phyloP scores from a whole-genome alignment of 1,139 yeast species.

The Scheffersomyces insectosa region DNA sequence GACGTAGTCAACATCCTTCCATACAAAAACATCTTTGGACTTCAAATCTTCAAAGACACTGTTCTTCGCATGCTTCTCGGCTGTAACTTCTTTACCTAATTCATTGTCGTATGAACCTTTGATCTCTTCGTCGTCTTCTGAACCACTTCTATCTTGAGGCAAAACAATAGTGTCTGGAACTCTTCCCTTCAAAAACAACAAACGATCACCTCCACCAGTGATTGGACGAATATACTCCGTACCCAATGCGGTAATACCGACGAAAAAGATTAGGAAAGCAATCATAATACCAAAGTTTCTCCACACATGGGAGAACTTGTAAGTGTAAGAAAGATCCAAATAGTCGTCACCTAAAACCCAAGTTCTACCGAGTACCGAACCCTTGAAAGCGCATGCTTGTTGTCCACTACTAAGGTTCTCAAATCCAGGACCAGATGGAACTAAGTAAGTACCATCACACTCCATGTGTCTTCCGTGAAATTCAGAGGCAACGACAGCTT shows the following conservation, averaged over 20 bases:
- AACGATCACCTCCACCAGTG: slow-evolving; percentile 58
- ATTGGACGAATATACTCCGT: slow-evolving; percentile 55
- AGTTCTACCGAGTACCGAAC: slow-evolving; percentile 34
- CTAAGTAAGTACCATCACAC: slow-evolving; percentile 40
- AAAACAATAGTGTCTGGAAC: slow-evolving; percentile 35
- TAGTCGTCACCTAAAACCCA: slow-evolving; percentile 53
- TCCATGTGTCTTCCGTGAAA: slow-evolving; percentile 57
- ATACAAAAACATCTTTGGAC: slow-evolving; percentile 37
- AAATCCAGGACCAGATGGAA: slow-evolving; percentile 57
- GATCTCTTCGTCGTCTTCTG: slow-evolving; percentile 16
- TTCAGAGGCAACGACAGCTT: slow-evolving; percentile 54
- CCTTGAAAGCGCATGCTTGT: slow-evolving; percentile 49
- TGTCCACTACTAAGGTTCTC: slow-evolving; percentile 34
- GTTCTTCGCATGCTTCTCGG: neutral
- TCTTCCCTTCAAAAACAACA: slow-evolving; percentile 56
- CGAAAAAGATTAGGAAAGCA: slow-evolving; percentile 55
- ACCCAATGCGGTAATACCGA: slow-evolving; percentile 43
- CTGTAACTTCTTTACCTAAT: neutral
- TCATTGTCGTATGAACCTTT: neutral
- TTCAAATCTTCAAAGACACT: slow-evolving; percentile 22
- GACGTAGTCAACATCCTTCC: slow-evolving; percentile 45
- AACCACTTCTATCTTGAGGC: slow-evolving; percentile 18
- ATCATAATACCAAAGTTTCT: slow-evolving; percentile 63
- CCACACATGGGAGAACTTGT: slow-evolving; percentile 55
- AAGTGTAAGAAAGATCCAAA: slow-evolving; percentile 41